Conservation (phyloP, 306 rosid genomes). For the Myrica gale region DNA sequence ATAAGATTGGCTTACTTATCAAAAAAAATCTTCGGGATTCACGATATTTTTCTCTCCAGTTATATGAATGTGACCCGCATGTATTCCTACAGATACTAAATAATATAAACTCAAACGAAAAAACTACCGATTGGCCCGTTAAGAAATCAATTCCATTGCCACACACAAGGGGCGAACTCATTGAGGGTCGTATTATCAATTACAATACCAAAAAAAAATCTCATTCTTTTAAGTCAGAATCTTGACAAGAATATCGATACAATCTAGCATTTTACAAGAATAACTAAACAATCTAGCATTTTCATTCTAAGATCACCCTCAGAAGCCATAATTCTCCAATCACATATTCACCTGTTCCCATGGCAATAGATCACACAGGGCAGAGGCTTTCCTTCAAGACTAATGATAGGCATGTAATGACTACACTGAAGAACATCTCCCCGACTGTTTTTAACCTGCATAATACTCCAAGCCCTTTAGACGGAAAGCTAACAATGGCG, state of each 20-base stretch:
- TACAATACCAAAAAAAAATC: neutral
- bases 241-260: neutral
- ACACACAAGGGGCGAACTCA: constrained; percentile 4
- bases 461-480: constrained; percentile 24
- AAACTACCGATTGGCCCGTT: neutral
- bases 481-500: constrained; percentile 15
- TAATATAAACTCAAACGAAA: too few species aligned
- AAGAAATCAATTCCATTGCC: constrained; percentile 10
- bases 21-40: too few species aligned
- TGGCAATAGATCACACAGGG: constrained; percentile 98
- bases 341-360: constrained; percentile 76
- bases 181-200: neutral
- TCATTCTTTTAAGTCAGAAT: neutral
- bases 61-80: too few species aligned
- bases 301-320: constrained; percentile 14
- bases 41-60: too few species aligned
- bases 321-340: constrained; percentile 6
- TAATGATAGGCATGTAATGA: constrained; percentile 85
- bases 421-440: constrained; percentile 87
- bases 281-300: constrained; percentile 10
- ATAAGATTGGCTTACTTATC: too few species aligned
- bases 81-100: too few species aligned
- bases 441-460: constrained; percentile 82
- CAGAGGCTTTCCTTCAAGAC: constrained; percentile 84
- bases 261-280: constrained; percentile 18